A percentile compares a stretch with the other conserved stretches of the same genome.
Conservation (phyloP, 768 basidiomycete genomes). For the Podaxis sp. region DNA sequence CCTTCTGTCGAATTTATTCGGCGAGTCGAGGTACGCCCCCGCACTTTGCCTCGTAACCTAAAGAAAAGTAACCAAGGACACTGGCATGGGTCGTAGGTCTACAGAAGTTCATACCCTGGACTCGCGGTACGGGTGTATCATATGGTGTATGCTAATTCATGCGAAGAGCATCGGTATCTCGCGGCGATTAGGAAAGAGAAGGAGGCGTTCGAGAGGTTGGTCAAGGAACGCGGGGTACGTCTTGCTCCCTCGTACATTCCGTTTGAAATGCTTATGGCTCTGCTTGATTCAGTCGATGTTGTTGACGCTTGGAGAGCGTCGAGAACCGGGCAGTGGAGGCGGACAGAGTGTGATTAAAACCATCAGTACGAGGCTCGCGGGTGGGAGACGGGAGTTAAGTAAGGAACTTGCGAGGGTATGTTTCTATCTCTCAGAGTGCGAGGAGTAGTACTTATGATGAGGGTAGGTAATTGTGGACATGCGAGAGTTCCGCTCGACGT, state of each 20-base stretch:
- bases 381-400: conserved; percentile 71
- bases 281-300: conserved; percentile 71
- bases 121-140: conserved; percentile 89
- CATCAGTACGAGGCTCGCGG: conserved; percentile 83
- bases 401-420: conserved; percentile 64
- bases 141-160: conserved; percentile 90
- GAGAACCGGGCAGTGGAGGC: conserved; percentile 30
- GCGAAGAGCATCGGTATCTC: conserved; percentile 95
- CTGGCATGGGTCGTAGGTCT: conserved; percentile 53
- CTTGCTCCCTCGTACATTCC: neutral
- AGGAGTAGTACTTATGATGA: neutral
- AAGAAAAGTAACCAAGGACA: neutral
- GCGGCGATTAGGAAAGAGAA: conserved; percentile 88
- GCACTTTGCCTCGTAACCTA: neutral
- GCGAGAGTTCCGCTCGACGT: conserved; percentile 91
- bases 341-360: conserved; percentile 72
- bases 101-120: conserved; percentile 81
- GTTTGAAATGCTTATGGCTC: neutral
- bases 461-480: conserved; percentile 91
- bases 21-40: conserved; percentile 72
- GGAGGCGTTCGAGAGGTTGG: conserved; percentile 88
- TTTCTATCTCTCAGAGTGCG: neutral
- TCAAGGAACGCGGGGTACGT: conserved; percentile 88
- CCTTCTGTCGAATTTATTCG: conserved; percentile 92
- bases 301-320: conserved; percentile 74